Evolutionary conservation across 2,329 filamentous ascomycete genomes (phyloP).

Genomic region (Epichloe bromicola): DNA sequence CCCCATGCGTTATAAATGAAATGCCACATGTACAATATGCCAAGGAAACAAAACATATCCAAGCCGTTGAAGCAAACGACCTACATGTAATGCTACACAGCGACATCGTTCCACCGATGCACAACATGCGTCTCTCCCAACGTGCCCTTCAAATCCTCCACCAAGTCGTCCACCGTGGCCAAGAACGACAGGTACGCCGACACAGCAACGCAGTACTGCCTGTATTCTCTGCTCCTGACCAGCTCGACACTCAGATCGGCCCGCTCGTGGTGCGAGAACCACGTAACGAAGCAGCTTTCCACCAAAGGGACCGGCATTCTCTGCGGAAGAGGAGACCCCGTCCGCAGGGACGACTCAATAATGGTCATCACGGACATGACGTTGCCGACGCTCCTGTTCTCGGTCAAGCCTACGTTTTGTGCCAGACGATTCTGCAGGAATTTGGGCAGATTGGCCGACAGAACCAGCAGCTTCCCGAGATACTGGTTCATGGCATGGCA

Average conservation of each 20-base stretch:
- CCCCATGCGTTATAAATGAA: too few relatives aligned
- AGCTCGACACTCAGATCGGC: conserved; percentile 19
- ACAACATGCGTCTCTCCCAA: conserved; percentile 29
- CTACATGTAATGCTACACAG: not conserved
- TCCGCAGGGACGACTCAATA: conserved; percentile 32
- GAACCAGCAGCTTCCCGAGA: conserved; percentile 17
- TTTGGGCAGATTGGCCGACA: conserved; percentile 24
- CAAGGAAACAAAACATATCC: too few relatives aligned
- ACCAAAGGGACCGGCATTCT: conserved; percentile 33
- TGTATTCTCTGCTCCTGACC: conserved; percentile 28
- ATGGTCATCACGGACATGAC: conserved; percentile 36
- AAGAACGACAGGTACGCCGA: conserved; percentile 31
- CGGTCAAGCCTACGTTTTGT: conserved; percentile 24
- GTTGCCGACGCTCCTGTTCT: conserved; percentile 32
- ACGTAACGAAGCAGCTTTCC: conserved; percentile 19
- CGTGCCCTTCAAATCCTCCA: conserved; percentile 28
- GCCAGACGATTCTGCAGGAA: conserved; percentile 27
- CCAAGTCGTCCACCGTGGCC: conserved; percentile 28
- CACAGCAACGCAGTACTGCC: conserved; percentile 32
- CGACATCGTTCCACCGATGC: conserved; percentile 13
- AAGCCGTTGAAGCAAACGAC: not conserved
- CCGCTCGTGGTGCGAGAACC: conserved; percentile 9
- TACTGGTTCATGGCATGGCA: conserved; percentile 22
- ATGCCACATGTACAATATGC: too few relatives aligned
- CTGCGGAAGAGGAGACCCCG: conserved; percentile 33